phyloP scores from a whole-genome alignment of 139 green algal species.

The Chlamydomonas asymmetrica region DNA sequence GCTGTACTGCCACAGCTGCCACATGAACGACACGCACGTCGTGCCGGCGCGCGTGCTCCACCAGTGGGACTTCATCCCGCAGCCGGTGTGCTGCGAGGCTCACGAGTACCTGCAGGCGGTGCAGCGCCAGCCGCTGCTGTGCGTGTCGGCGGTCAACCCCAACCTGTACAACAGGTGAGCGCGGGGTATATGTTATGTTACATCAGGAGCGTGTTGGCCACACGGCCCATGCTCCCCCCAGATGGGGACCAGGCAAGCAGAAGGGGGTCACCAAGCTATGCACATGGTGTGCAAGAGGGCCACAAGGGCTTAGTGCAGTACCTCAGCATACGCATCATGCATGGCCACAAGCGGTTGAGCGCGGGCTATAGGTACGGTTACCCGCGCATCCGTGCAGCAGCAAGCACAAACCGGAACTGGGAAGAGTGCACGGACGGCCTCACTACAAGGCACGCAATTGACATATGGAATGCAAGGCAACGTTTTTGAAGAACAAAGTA shows the following conservation, averaged over 20 bases:
- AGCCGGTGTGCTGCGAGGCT: constrained; percentile 36
- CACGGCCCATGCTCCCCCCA: too few relatives aligned
- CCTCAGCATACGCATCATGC: too few relatives aligned
- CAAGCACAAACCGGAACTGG: too few relatives aligned
- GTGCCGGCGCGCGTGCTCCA: constrained; percentile 48
- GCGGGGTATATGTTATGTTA: neutral
- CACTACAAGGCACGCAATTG: too few relatives aligned
- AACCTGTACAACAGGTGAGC: constrained; percentile 34
- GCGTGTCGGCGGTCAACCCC: constrained; percentile 55
- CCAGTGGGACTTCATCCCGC: constrained; percentile 50
- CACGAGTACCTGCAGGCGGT: constrained; percentile 52
- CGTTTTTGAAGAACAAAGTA: too few relatives aligned
- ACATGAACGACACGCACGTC: constrained; percentile 22
- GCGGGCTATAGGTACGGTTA: too few relatives aligned
- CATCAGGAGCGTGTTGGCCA: too few relatives aligned
- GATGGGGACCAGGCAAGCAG: too few relatives aligned
- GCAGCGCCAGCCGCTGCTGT: constrained; percentile 53
- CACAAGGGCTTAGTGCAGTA: neutral
- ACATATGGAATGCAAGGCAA: too few relatives aligned
- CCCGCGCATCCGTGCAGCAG: too few relatives aligned
- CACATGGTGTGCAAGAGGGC: neutral
- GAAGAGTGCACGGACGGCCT: too few relatives aligned
- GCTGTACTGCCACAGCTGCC: constrained; percentile 30
- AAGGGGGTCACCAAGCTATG: neutral
- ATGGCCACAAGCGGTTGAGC: too few relatives aligned